A percentile compares a stretch with the other conserved stretches of the same genome.
phyloP scores from a whole-genome alignment of 805 yeast genomes.

The Wickerhamiella spandovensis region DNA sequence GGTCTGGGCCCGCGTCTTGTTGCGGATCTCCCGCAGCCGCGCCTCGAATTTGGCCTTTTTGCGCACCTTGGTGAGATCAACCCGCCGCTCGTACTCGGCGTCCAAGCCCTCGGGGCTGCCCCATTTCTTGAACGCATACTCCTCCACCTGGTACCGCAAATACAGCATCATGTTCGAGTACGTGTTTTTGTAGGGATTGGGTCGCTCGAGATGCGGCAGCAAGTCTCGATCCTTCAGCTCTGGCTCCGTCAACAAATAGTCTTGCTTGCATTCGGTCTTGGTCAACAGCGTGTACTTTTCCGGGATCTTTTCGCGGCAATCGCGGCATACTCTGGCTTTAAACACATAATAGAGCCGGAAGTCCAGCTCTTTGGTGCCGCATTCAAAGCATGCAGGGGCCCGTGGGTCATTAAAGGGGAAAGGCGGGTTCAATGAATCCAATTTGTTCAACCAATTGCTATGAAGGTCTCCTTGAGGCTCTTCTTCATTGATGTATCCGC shows the following conservation, averaged over 20 bases:
- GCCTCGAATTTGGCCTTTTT: conserved; percentile 67
- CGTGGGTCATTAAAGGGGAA: conserved; percentile 39
- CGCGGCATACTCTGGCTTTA: conserved; percentile 61
- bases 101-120: conserved; percentile 80
- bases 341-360: conserved; percentile 57
- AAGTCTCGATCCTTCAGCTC: conserved; percentile 62
- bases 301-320: conserved; percentile 58
- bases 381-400: conserved; percentile 77
- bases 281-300: conserved; percentile 86
- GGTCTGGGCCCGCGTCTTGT: conserved; percentile 85
- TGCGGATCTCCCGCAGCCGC: conserved; percentile 77
- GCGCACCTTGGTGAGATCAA: conserved; percentile 52
- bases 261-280: conserved; percentile 89
- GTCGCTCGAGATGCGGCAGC: conserved; percentile 69
- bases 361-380: conserved; percentile 71
- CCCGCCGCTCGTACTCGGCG: conserved; percentile 82
- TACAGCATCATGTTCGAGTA: conserved; percentile 88
- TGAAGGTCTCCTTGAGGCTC: conserved; percentile 10
- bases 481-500: conserved; percentile 58
- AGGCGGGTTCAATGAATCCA: conserved; percentile 25
- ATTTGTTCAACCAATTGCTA: conserved; percentile 16
- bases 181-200: conserved; percentile 85
- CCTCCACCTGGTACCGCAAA: conserved; percentile 84
- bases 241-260: conserved; percentile 85
- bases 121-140: conserved; percentile 88